These are phyloP conservation scores for Tarenaya hassleriana DNA, from an alignment of 345 rosid genomes.

Conservation along the genomic window DNA sequence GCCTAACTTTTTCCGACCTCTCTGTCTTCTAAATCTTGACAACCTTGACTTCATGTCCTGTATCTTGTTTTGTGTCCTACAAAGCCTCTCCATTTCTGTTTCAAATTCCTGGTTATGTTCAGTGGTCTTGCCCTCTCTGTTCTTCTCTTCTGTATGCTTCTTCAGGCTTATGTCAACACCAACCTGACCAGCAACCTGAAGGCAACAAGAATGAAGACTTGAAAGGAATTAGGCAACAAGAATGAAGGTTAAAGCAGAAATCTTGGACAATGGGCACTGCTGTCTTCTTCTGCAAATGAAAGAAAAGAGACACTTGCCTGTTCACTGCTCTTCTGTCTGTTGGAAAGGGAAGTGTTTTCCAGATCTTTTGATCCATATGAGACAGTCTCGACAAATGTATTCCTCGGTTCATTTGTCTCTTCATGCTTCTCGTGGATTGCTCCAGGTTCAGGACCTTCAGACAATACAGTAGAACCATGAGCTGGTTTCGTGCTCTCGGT, in stretches of 20 bases:
- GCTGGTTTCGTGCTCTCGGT: constrained; percentile 32
- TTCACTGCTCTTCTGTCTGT: constrained; percentile 27
- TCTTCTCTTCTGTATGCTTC: constrained; percentile 39
- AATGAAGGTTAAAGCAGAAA: background rate
- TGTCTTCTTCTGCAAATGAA: constrained; percentile 4
- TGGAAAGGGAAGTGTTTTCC: constrained; percentile 17
- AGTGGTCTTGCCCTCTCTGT: constrained; percentile 29
- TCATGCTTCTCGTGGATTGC: constrained; percentile 22
- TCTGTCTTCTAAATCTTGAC: constrained; percentile 28
- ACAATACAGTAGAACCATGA: constrained; percentile 26
- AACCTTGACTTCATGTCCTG: constrained; percentile 43
- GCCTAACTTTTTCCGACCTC: constrained; percentile 34
- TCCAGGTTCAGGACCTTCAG: constrained; percentile 35
- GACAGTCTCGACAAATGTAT: constrained; percentile 25
- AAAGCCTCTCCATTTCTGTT: constrained; percentile 60
- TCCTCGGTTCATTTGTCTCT: constrained; percentile 24
- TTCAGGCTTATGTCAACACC: constrained; percentile 52
- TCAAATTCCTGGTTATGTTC: constrained; percentile 34
- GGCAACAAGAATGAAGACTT: background rate
- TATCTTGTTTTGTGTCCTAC: constrained; percentile 48
- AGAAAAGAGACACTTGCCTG: constrained; percentile 8
- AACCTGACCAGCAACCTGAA: constrained; percentile 37
- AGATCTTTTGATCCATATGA: constrained; percentile 22
- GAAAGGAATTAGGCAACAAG: background rate
- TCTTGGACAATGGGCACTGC: background rate